Conservation (phyloP, 192 early-diverging fungal genomes). For the Chytriomyces confervae region DNA sequence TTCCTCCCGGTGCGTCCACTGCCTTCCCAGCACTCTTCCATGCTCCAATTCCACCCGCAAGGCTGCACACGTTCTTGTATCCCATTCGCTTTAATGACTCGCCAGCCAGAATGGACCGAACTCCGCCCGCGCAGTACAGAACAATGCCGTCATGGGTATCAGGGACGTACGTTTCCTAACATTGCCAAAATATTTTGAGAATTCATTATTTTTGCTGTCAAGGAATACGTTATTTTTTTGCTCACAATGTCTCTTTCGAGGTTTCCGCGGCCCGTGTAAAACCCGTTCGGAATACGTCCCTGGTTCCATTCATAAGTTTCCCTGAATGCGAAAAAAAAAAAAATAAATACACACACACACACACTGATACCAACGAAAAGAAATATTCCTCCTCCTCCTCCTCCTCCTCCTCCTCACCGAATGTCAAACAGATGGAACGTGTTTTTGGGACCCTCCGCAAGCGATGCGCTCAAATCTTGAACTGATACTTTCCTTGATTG, state of each 20-base stretch:
- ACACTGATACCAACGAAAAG: conserved; percentile 1
- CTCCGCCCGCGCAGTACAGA: conserved; percentile 59
- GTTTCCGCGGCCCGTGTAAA: conserved; percentile 58
- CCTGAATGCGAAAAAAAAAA: too few relatives aligned
- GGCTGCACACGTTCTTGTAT: conserved; percentile 56
- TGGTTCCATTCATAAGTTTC: conserved; percentile 64
- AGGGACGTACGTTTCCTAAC: conserved; percentile 51
- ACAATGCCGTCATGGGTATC: conserved; percentile 58
- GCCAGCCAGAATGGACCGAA: conserved; percentile 56
- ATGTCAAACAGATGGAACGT: conserved; percentile 48
- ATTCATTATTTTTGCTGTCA: too few relatives aligned
- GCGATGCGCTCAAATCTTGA: conserved; percentile 18
- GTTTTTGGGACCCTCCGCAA: conserved; percentile 34
- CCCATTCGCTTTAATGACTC: conserved; percentile 58
- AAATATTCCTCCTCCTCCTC: too few relatives aligned
- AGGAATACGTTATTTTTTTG: too few relatives aligned
- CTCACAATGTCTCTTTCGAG: conserved; percentile 63
- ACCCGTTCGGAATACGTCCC: conserved; percentile 54
- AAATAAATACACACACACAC: background rate
- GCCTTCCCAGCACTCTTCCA: conserved; percentile 22
- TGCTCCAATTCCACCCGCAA: conserved; percentile 54
- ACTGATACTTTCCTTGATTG: conserved; percentile 19
- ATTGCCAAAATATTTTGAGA: too few relatives aligned
- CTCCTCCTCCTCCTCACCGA: conserved; percentile 24
- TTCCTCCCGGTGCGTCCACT: background rate